Conservation (phyloP, 108 stramenopile genomes). For the Pseudonitzschia multiseries region DNA sequence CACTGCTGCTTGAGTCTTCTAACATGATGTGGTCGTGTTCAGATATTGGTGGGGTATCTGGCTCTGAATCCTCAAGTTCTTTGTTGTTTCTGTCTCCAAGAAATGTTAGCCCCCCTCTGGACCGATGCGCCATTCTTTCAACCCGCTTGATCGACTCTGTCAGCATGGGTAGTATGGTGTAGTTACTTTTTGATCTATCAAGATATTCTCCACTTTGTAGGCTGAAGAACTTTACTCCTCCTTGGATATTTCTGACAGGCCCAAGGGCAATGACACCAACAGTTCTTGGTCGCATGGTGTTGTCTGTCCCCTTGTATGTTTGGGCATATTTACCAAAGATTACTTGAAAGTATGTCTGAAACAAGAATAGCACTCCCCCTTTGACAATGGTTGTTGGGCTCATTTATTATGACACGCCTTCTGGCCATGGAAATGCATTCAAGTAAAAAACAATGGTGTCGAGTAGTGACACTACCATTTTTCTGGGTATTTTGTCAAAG, state of each 20-base stretch:
- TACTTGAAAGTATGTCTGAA: conserved; percentile 4
- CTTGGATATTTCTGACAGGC: no score
- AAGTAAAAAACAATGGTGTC: conserved; percentile 6
- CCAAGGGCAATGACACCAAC: no score
- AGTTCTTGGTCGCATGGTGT: no score
- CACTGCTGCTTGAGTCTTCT: no score
- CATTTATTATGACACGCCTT: conserved; percentile 25
- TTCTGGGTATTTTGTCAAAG: conserved; percentile 23
- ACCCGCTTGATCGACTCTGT: not conserved
- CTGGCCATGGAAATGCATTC: conserved; percentile 21
- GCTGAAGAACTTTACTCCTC: conserved; percentile 8
- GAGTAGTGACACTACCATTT: conserved; percentile 24
- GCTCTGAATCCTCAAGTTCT: no score
- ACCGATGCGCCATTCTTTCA: not conserved
- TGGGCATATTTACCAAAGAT: no score
- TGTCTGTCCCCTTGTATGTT: no score
- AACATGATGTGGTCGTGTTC: no score
- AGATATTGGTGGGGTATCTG: no score
- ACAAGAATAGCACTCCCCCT: conserved; percentile 18
- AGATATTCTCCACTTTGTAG: conserved; percentile 12
- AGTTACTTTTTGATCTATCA: not conserved
- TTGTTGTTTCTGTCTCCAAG: no score
- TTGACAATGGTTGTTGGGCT: conserved; percentile 28
- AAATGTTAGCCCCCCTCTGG: no score
- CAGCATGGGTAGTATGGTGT: conserved; percentile 1